Base-by-base conservation (phyloP, 2,329 filamentous ascomycete species). In the Aspergillus flavus region DNA sequence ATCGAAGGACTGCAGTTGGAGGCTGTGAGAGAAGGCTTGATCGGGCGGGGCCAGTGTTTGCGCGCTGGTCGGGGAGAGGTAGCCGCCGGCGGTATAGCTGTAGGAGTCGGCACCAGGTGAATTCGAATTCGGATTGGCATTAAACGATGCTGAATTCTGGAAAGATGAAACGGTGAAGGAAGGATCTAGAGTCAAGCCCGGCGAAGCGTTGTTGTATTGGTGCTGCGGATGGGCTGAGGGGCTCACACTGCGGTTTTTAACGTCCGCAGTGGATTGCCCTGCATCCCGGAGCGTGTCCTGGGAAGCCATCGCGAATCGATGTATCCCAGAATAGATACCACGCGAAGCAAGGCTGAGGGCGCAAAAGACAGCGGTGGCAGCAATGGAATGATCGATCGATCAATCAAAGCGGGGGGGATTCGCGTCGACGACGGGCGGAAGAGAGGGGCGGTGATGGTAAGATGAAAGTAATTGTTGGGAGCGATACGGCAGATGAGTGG, bases 171-270 rank as follows among this genome's bases (percentile, higher is more conserved):
- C 56, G 21, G 74, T 69, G 66, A 78, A 69, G 39, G 79, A 75
- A 52, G 77, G 71, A 64, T 80, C 76, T 48, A 81, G 63, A 56
- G 73, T 73, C 60, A 78, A 70, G 11, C 75, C 67, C 28, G 72
- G 58, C 53, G 71, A 67, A 39, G 70, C 69, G 60, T 78, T 72
- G 39, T 78, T 73, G 70, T 77, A 80, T 43, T 72, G 72, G n/a
- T 79, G 78, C 57, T 79, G 78, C 56, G 72, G 74, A 69, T 79
- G 79, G 52, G 75, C 71, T 56, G 79, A 80, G 60, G 76, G 78
- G 73, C 80, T 82, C 71, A 80, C 72, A 65, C 76, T 76, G 66
- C 76, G 78, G 72, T 71, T 75, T 64, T 77, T 75, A 70, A 75
- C 71, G 61, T 73, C 73, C 53, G 67, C 73, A 56, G 75, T 69